phyloP scores from a whole-genome alignment of 1,284 basidiomycete species.

The Termitomyces sp. region DNA sequence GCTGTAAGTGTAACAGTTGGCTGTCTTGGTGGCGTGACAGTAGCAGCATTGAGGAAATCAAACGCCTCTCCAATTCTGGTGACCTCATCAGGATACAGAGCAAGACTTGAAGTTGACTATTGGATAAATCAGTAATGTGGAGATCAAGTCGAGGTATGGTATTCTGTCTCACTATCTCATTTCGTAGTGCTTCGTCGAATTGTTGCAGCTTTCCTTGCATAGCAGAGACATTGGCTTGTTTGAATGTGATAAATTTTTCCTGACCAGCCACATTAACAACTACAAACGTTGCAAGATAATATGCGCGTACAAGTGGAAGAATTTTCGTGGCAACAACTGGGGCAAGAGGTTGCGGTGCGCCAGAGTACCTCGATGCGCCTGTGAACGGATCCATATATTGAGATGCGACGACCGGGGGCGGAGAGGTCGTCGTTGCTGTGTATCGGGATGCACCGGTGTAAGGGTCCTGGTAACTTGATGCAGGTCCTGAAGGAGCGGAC shows the following conservation, averaged over 20 bases:
- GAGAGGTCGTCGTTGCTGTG: conserved; percentile 27
- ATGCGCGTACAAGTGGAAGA: conserved; percentile 53
- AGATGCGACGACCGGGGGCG: conserved; percentile 21
- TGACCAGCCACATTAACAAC: conserved; percentile 16
- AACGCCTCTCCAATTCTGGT: conserved; percentile 63
- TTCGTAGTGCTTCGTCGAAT: conserved; percentile 68
- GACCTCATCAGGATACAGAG: conserved; percentile 67
- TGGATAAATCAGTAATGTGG: conserved; percentile 4
- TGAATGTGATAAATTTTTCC: conserved; percentile 68
- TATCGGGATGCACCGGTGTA: conserved; percentile 72
- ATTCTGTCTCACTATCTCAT: conserved; percentile 52
- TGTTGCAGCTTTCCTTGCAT: conserved; percentile 83
- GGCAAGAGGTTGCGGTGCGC: conserved; percentile 22
- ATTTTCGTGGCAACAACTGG: conserved; percentile 32
- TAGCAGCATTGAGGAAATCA: conserved; percentile 51
- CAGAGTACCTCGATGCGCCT: conserved; percentile 60
- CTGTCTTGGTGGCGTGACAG: conserved; percentile 32
- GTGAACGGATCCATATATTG: conserved; percentile 64
- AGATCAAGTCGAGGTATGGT: background rate
- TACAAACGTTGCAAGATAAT: background rate
- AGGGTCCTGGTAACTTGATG: conserved; percentile 50
- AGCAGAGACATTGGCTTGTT: conserved; percentile 83
- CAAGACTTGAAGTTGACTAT: conserved; percentile 63
- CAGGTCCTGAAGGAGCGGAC: conserved; percentile 18
- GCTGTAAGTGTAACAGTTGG: conserved; percentile 32